Percentiles rank a stretch among this genome's conserved stretches.
Evolutionary conservation across 139 green algal genomes (phyloP).

Genomic region (Chlorella vulgaris): DNA sequence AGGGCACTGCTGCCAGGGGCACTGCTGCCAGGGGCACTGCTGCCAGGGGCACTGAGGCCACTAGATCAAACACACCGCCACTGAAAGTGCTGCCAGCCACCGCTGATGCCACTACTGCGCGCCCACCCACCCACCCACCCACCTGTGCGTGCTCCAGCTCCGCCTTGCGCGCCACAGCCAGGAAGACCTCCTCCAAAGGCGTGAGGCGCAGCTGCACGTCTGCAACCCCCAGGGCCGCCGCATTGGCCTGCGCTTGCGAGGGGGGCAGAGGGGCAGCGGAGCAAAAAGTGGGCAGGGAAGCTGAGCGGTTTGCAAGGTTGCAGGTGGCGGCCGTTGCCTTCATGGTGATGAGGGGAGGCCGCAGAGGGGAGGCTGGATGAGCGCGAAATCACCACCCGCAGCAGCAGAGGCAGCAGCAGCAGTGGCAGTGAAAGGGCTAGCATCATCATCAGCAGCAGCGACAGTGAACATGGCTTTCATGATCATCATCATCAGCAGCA

Average conservation of each 20-base stretch:
- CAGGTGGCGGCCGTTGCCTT: too few relatives aligned
- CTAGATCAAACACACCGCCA: too few relatives aligned
- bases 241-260: slow-evolving; percentile 38
- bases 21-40: too few relatives aligned
- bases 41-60: too few relatives aligned
- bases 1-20: too few relatives aligned
- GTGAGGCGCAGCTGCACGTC: slow-evolving; percentile 79
- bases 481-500: neutral
- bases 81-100: too few relatives aligned
- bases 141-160: slow-evolving; percentile 50
- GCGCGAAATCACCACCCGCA: neutral
- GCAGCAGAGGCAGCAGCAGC: neutral
- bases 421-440: neutral
- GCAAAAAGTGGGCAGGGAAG: neutral
- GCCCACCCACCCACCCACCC: neutral
- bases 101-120: neutral
- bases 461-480: neutral
- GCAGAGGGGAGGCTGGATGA: neutral
- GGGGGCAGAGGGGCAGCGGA: neutral
- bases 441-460: neutral
- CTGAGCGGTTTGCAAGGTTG: neutral
- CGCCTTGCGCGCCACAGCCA: slow-evolving; percentile 71
- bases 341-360: neutral
- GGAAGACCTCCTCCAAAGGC: slow-evolving; percentile 73
- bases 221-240: slow-evolving; percentile 52